Conservation (phyloP, 345 rosid species). For the Populus pruinosa region DNA sequence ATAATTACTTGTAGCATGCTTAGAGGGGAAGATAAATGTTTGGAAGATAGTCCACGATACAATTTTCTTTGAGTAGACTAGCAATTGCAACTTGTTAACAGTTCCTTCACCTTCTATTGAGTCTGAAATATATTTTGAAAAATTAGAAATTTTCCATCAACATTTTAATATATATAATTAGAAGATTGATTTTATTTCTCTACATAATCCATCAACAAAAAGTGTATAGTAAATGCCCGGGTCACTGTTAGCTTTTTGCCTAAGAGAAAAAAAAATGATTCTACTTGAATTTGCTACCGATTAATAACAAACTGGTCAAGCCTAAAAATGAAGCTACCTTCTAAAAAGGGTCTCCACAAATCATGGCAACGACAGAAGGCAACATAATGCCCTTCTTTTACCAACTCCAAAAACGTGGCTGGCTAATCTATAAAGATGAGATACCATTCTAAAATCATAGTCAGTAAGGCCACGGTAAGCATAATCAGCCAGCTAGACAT, state of each 20-base stretch:
- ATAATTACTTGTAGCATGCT: neutral
- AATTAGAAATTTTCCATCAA: no score
- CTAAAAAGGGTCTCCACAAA: no score
- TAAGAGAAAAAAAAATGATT: no score
- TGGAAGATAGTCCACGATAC: neutral
- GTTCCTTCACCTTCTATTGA: no score
- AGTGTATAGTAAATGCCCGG: no score
- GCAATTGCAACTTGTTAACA: neutral
- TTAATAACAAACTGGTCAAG: neutral
- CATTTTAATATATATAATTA: no score
- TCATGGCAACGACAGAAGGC: neutral
- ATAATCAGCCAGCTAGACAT: neutral
- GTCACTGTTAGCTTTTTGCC: no score
- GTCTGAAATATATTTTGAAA: no score
- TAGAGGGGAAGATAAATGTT: neutral
- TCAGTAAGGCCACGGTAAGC: neutral
- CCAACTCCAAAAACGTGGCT: no score
- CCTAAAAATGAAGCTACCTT: neutral
- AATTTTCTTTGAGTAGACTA: neutral
- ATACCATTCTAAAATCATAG: neutral
- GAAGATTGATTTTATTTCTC: no score
- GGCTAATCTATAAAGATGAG: neutral
- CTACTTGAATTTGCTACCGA: neutral
- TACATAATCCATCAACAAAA: no score
- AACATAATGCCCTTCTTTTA: neutral